These are phyloP conservation scores for Nematocida parisii DNA, from an alignment of 371 early-diverging fungal species.

Conservation along the genomic window DNA sequence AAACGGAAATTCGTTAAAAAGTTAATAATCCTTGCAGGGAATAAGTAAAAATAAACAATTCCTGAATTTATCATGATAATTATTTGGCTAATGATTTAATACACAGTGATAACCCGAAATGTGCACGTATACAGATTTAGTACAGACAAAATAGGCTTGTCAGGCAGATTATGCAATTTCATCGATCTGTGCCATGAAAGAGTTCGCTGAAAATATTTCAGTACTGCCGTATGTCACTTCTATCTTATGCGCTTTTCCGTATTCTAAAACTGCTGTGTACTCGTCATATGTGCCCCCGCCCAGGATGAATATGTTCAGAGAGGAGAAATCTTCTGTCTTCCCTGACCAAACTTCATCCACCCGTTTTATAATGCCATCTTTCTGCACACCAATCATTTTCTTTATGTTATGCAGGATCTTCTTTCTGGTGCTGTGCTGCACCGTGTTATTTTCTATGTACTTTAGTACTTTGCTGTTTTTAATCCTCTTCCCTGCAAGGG, in stretches of 20 bases:
- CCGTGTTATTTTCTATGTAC: conserved; percentile 11
- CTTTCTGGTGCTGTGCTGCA: conserved; percentile 5
- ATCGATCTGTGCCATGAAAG: conserved; percentile 78
- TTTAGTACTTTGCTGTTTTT: conserved; percentile 14
- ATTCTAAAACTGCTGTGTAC: conserved; percentile 61
- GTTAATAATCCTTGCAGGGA: too few relatives aligned
- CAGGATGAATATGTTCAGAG: conserved; percentile 64
- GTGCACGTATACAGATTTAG: too few relatives aligned
- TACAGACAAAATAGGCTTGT: too few relatives aligned
- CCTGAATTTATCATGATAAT: too few relatives aligned
- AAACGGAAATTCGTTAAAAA: not conserved
- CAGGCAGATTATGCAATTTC: not conserved
- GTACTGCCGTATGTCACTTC: conserved; percentile 87
- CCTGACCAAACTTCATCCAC: not conserved
- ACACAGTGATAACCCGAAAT: too few relatives aligned
- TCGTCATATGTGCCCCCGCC: conserved; percentile 70
- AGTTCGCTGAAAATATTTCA: conserved; percentile 79
- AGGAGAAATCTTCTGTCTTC: conserved; percentile 46
- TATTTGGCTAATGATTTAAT: too few relatives aligned
- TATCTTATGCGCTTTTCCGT: conserved; percentile 59
- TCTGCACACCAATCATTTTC: conserved; percentile 34
- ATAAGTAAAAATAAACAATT: too few relatives aligned
- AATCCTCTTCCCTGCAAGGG: not conserved
- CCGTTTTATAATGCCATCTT: not conserved
- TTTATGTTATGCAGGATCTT: conserved; percentile 21